A percentile compares a stretch with the other conserved stretches of the same genome.
These are phyloP conservation scores for Termitomyces sp. DNA, from an alignment of 768 basidiomycete species.

Conservation along the genomic window DNA sequence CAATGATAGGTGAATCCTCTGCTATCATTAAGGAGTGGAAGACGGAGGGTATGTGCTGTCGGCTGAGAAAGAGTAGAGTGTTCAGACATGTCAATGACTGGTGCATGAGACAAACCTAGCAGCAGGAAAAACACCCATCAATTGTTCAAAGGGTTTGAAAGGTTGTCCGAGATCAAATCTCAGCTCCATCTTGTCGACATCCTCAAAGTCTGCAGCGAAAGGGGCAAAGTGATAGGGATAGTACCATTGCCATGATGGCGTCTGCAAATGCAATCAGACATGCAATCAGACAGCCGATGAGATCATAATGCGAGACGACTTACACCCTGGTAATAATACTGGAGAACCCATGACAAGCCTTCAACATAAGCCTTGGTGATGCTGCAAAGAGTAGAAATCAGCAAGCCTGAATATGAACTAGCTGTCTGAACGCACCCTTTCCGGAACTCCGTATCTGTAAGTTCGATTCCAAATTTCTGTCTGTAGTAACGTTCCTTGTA, in stretches of 20 bases:
- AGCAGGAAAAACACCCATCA: constrained; percentile 98
- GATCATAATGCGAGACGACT: constrained; percentile 17
- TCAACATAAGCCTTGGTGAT: constrained; percentile 85
- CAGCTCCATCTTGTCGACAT: constrained; percentile 75
- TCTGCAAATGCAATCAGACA: constrained; percentile 38
- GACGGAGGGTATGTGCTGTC: constrained; percentile 78
- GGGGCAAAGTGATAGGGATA: constrained; percentile 99
- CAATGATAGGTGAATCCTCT: constrained; percentile 86
- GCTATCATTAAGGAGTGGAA: constrained; percentile 90
- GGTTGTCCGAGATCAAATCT: constrained; percentile 78
- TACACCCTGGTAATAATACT: constrained; percentile 99
- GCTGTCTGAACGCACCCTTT: constrained; percentile 50
- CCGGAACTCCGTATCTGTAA: constrained; percentile 67
- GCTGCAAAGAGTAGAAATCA: constrained; percentile 34
- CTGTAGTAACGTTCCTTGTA: constrained; percentile 94
- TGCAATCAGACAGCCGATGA: background rate
- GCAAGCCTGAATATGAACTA: background rate
- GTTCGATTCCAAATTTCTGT: constrained; percentile 83
- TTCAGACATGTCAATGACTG: constrained; percentile 3
- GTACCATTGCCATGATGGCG: constrained; percentile 98
- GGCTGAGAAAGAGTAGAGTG: constrained; percentile 40
- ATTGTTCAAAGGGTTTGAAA: constrained; percentile 95
- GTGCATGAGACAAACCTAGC: constrained; percentile 53
- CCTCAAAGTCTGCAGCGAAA: constrained; percentile 91
- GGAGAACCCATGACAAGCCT: constrained; percentile 92